Evolutionary conservation across 2,329 filamentous ascomycete species (phyloP), one percentile per base, ranked within the genome.

Genomic region (Aspergillus pseudoglaucus): DNA sequence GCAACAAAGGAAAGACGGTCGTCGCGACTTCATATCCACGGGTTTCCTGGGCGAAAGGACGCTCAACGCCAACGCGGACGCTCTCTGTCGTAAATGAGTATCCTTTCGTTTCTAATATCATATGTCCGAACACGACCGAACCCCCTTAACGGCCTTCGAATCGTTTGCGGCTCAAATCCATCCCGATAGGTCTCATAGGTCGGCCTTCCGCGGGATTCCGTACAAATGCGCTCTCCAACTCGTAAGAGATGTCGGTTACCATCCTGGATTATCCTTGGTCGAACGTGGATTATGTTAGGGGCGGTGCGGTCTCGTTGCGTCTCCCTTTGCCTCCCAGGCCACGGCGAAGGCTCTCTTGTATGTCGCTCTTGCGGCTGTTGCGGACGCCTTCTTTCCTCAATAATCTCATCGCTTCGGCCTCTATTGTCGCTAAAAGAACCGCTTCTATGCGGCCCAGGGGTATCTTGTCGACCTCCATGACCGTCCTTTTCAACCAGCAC

Each of bases 181-280:
- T 44, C 30, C 4, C 48, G 15, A 41, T 52, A 42, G 25, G 32
- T 39, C 25, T 48, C 55, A 18, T 45, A 44, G 15, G 42, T 47
- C 35, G 47, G 50, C 41, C 50, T 47, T 41, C 44, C 42, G 14
- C 53, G 48, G 15, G 50, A 52, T 35, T 56, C 50, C 30, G 39
- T 52, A 23, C 50, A 48, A 30, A 61, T 48, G 20, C 50, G 51
- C 22, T 56, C 52, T 6, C 53, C 57, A 23, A 46, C 52, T 41
- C 54, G 51, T 44, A 48, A 52, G 9, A 61, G 45, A 8, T 55
- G 52, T 40, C 53, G 51, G n/a, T 52, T 50, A 6, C 59, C 59
- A n/a, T 58, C 59, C 41, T 60, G 57, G 38, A 62, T 59, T 15
- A 62, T 59, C n/a, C 45, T 48, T 45, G 59, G 57, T 25, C 47